A percentile compares a stretch with the other conserved stretches of the same genome.
Evolutionary conservation across 192 early-diverging fungal species (phyloP).

Genomic region (Entrophospora sp.): DNA sequence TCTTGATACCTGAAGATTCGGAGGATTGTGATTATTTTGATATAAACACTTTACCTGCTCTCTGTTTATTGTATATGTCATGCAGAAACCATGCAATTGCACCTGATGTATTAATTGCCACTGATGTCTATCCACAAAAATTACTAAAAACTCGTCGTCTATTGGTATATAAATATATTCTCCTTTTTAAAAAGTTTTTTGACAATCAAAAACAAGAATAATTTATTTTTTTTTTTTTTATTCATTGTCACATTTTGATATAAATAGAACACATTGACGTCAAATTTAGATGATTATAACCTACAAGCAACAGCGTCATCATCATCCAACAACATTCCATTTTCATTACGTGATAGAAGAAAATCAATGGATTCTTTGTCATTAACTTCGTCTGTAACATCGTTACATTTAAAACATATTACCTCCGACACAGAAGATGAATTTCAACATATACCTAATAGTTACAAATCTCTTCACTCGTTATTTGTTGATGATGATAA

Average conservation of each 20-base stretch:
- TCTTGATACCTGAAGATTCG: slow-evolving; percentile 10
- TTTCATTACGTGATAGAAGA: slow-evolving; percentile 8
- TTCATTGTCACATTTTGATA: neutral
- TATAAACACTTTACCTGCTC: slow-evolving; percentile 25
- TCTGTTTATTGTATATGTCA: slow-evolving; percentile 29
- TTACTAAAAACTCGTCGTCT: slow-evolving; percentile 26
- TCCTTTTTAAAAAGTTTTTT: neutral
- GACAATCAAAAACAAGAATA: neutral
- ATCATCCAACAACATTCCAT: neutral
- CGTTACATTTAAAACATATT: neutral
- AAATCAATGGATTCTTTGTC: slow-evolving; percentile 13
- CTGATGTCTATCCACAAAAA: slow-evolving; percentile 35
- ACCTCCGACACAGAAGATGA: neutral
- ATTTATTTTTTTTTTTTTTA: neutral
- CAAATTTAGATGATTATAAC: slow-evolving; percentile 6
- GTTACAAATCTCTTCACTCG: neutral
- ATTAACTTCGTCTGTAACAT: neutral
- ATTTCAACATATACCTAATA: neutral
- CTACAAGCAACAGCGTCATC: no score
- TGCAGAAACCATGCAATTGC: slow-evolving; percentile 27
- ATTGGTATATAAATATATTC: slow-evolving; percentile 17
- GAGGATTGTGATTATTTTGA: slow-evolving; percentile 14
- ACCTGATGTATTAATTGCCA: slow-evolving; percentile 28
- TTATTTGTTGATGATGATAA: slow-evolving; percentile 1
- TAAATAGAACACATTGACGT: slow-evolving; percentile 26